A percentile compares a stretch with the other conserved stretches of the same genome.
Evolutionary conservation across 208 protist species (phyloP).

Genomic region (Borovskyia barvae): DNA sequence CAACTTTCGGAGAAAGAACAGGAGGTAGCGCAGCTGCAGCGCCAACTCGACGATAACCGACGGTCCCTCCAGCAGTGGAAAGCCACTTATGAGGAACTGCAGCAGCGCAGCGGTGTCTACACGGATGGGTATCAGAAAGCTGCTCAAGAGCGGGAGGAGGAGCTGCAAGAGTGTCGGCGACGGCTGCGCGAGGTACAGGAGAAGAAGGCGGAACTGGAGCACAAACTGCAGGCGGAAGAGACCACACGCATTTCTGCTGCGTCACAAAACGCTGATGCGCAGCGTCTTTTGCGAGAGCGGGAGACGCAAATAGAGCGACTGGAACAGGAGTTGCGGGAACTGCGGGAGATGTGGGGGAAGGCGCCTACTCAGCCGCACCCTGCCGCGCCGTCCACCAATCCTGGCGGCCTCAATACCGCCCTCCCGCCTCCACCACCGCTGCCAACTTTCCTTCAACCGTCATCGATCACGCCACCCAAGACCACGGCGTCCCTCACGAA

Average conservation of each 20-base stretch:
- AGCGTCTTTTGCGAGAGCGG: conserved; percentile 39
- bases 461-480: no score
- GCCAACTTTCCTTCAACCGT: no score
- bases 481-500: no score
- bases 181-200: conserved; percentile 30
- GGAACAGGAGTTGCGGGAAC: conserved; percentile 38
- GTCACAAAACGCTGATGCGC: conserved; percentile 27
- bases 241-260: conserved; percentile 20
- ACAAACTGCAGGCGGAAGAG: conserved; percentile 32
- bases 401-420: no score
- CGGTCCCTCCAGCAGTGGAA: conserved; percentile 52
- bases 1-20: conserved; percentile 49
- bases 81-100: conserved; percentile 41
- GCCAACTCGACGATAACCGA: conserved; percentile 42
- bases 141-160: conserved; percentile 48
- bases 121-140: conserved; percentile 36
- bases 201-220: conserved; percentile 43
- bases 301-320: conserved; percentile 42
- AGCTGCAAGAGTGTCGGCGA: conserved; percentile 30
- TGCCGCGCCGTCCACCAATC: no score
- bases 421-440: no score
- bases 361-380: no score
- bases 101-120: conserved; percentile 33
- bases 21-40: conserved; percentile 39
- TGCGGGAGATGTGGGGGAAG: no score